Base-by-base conservation (phyloP, 352 stramenopile species). In the Globisporangium cederbergense region DNA sequence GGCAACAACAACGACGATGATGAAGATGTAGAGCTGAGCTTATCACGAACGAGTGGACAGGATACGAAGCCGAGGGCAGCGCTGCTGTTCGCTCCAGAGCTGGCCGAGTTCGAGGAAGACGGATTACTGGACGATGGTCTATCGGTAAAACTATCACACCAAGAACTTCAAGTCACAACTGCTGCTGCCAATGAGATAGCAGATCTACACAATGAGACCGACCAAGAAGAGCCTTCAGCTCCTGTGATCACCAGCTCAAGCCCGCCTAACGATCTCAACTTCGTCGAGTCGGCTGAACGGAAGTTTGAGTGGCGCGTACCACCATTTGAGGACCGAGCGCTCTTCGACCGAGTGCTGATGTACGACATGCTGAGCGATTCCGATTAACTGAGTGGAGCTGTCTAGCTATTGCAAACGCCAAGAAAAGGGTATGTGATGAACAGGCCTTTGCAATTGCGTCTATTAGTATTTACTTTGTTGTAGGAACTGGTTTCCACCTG, bases 101-200 rank as follows among this genome's bases (percentile, higher is more conserved):
- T 88, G 2, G 77, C 78, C 18, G 81, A 83, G 52, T 88, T 88
- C 25, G 78, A 88, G 66, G 81, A 90, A 59, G 78, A 86, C 10
- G 81, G 78, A 3, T 57, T 89, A 14, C 18, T 53, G 4, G 25
- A 52, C 6, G 36, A 43, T 5, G 11, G 16, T 7, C 13, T 16
- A 2, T 38, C 1, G n/a, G 9, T 14, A 30, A 36, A 30, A 45
- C 42, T 8, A 13, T 7, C 28, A 16, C 16, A n/a, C 0, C 47
- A 13, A 36, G 10, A 18, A 36, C 20, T 11, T 54, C 8, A 36
- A 25, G 50, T 3, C 9, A 4, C 54, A 6, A 20, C 20, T 25
- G 22, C 20, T 25, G 22, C 4, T 47, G 3, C 20, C 25, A 28
- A 28, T 16, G 14, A 45, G 25, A n/a, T n/a, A 51, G 45, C 18